Conservation (phyloP, 345 rosid genomes). For the Rhizophora apiculata region DNA sequence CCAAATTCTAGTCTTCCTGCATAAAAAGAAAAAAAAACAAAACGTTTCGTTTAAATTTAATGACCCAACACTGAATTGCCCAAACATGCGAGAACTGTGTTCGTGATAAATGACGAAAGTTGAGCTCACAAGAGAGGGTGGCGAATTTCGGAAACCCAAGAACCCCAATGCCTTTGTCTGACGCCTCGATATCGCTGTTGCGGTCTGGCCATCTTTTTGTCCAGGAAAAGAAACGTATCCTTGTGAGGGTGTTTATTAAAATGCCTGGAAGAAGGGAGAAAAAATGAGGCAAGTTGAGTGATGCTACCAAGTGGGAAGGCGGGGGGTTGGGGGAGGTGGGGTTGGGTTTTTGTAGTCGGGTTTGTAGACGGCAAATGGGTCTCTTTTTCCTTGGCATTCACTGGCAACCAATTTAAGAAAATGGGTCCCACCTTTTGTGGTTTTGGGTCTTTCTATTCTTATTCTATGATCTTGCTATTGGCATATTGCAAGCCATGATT, state of each 20-base stretch:
- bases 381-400: conserved; percentile 35
- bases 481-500: conserved; percentile 36
- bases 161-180: conserved; percentile 98
- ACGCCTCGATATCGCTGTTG: conserved; percentile 97
- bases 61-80: not conserved
- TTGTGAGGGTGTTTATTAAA: conserved; percentile 37
- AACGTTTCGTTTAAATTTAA: conserved; percentile 25
- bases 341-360: conserved; percentile 58
- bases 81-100: not conserved
- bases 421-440: conserved; percentile 43
- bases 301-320: conserved; percentile 22
- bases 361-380: conserved; percentile 22
- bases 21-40: not conserved
- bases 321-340: conserved; percentile 30
- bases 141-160: conserved; percentile 99
- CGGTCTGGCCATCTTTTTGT: conserved; percentile 72
- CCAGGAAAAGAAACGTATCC: conserved; percentile 15
- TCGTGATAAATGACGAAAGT: not conserved
- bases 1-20: conserved; percentile 97
- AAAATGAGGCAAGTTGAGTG: not conserved
- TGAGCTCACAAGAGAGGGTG: conserved; percentile 81
- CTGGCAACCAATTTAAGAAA: conserved; percentile 60
- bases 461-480: conserved; percentile 26
- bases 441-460: conserved; percentile 18
- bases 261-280: conserved; percentile 33